Percentiles rank a stretch among this genome's conserved stretches.
Evolutionary conservation across 441 rosid species (phyloP).

Genomic region (Populus hybrid): DNA sequence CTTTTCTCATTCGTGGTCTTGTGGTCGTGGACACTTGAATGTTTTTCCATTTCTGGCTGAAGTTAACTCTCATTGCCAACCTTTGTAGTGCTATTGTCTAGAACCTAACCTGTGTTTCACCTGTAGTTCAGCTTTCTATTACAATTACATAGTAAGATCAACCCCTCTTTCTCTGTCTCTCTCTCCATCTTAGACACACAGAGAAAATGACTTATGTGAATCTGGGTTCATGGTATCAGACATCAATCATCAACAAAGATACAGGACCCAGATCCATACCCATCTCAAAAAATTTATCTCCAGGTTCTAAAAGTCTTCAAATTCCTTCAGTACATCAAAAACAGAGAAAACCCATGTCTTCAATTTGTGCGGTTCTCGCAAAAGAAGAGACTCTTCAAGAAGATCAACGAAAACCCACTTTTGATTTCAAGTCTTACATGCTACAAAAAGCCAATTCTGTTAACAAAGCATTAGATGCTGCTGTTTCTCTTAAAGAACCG

Average conservation of each 20-base stretch:
- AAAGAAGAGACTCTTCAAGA: slow-evolving; percentile 36
- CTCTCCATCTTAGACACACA: neutral
- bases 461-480: slow-evolving; percentile 58
- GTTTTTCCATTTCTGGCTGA: neutral
- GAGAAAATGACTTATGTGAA: slow-evolving; percentile 49
- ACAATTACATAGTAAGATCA: neutral
- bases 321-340: slow-evolving; percentile 6
- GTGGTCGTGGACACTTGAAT: neutral
- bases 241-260: slow-evolving; percentile 27
- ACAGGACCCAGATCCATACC: slow-evolving; percentile 37
- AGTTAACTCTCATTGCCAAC: neutral
- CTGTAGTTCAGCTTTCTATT: neutral
- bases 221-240: slow-evolving; percentile 45
- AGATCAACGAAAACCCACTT: slow-evolving; percentile 35
- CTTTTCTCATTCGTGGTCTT: neutral
- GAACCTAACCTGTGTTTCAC: neutral
- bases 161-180: neutral
- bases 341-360: slow-evolving; percentile 25
- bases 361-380: slow-evolving; percentile 44
- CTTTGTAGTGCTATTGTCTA: neutral
- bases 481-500: slow-evolving; percentile 58
- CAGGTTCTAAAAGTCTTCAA: slow-evolving; percentile 11
- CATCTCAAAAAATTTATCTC: neutral
- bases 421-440: slow-evolving; percentile 75
- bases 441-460: slow-evolving; percentile 44